phyloP scores from a whole-genome alignment of 2,329 filamentous ascomycete genomes.

The Cladosporium sp. region DNA sequence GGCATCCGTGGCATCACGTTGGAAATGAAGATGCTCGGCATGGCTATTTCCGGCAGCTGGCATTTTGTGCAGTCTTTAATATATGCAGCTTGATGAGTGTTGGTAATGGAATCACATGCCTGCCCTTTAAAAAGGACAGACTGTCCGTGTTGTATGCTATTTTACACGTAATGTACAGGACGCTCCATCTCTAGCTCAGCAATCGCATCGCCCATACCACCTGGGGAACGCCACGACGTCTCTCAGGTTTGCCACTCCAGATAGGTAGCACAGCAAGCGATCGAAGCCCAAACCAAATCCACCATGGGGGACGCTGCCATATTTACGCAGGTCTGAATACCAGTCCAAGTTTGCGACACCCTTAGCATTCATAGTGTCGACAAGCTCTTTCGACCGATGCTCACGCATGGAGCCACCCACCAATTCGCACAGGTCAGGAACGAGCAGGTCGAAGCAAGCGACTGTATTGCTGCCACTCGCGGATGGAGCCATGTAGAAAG shows the following conservation, averaged over 20 bases:
- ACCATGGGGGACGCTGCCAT: constrained; percentile 88
- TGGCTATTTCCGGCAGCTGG: constrained; percentile 1
- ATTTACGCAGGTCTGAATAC: constrained; percentile 86
- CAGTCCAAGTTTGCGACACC: constrained; percentile 68
- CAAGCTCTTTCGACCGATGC: constrained; percentile 67
- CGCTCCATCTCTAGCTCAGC: constrained; percentile 23
- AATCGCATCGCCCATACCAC: constrained; percentile 54
- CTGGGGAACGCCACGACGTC: constrained; percentile 86
- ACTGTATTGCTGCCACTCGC: constrained; percentile 20
- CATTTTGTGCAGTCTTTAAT: neutral
- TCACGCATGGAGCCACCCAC: constrained; percentile 89
- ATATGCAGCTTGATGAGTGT: neutral
- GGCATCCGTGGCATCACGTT: neutral
- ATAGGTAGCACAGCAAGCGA: constrained; percentile 78
- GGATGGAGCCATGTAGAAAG: constrained; percentile 81
- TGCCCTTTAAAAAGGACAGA: neutral
- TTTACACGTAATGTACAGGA: constrained; percentile 1
- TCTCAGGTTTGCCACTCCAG: constrained; percentile 77
- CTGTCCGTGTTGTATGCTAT: neutral
- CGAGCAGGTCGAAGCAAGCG: constrained; percentile 86
- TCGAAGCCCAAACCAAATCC: constrained; percentile 92
- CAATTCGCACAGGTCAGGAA: constrained; percentile 83
- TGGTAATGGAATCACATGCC: neutral
- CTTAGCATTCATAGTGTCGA: constrained; percentile 69
- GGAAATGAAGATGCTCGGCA: constrained; percentile 3